Conservation (phyloP, 1,139 yeast genomes). For the Hanseniaspora sp. region DNA sequence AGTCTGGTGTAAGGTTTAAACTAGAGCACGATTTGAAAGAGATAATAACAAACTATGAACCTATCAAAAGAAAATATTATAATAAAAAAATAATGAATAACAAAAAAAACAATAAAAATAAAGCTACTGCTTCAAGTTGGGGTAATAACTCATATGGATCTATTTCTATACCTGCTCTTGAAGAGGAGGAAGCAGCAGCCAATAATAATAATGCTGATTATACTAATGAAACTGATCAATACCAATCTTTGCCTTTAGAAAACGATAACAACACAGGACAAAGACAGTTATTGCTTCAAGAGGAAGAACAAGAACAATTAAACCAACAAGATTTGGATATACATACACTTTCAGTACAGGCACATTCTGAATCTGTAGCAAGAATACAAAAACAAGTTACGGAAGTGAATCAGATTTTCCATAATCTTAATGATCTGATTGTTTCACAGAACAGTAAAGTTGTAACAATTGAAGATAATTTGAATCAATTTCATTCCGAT, state of each 20-base stretch:
- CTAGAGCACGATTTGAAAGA: constrained; percentile 15
- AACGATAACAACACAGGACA: constrained; percentile 24
- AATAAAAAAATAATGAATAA: constrained; percentile 30
- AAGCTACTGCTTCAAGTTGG: background rate
- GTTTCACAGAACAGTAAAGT: constrained; percentile 75
- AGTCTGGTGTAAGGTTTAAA: constrained; percentile 7
- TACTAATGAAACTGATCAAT: constrained; percentile 26
- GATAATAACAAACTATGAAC: constrained; percentile 33
- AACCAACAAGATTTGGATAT: constrained; percentile 63
- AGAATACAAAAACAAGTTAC: constrained; percentile 66
- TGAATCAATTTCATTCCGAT: constrained; percentile 52
- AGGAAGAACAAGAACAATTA: constrained; percentile 34
- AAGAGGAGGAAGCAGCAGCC: background rate
- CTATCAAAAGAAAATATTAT: constrained; percentile 33
- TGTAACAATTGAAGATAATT: constrained; percentile 72
- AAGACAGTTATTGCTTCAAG: constrained; percentile 27
- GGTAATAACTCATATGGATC: constrained; percentile 3
- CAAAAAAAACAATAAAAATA: constrained; percentile 19
- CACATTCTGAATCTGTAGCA: constrained; percentile 64
- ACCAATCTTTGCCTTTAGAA: constrained; percentile 31
- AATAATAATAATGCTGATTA: no score
- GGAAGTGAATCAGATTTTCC: constrained; percentile 76
- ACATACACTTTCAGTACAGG: constrained; percentile 52
- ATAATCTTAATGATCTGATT: constrained; percentile 66
- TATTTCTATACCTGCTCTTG: background rate